Conservation (phyloP, 306 rosid genomes). For the Vigna radiata region DNA sequence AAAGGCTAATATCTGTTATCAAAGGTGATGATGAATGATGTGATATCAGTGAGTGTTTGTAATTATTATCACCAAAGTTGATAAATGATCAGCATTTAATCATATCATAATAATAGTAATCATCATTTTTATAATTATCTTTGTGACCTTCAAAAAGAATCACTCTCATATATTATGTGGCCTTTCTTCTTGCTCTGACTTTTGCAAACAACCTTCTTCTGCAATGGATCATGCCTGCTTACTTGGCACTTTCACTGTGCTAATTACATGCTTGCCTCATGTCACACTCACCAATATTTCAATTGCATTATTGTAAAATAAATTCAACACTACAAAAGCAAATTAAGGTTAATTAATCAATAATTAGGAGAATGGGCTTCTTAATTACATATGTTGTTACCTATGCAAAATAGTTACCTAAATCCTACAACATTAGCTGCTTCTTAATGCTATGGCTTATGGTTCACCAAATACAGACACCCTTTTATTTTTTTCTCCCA, state of each 20-base stretch:
- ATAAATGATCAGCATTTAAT: constrained; percentile 17
- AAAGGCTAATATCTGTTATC: background rate
- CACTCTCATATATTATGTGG: constrained; percentile 27
- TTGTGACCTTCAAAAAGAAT: constrained; percentile 22
- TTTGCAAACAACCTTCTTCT: constrained; percentile 41
- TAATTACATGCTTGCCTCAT: constrained; percentile 14
- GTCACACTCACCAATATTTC: constrained; percentile 38
- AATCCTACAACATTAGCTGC: background rate
- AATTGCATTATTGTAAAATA: constrained; percentile 33
- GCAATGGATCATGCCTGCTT: constrained; percentile 42
- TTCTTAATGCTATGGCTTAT: background rate
- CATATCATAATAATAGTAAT: constrained; percentile 15
- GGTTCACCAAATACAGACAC: background rate
- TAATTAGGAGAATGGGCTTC: background rate
- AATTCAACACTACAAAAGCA: background rate
- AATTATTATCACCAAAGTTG: background rate
- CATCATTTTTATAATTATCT: constrained; percentile 3
- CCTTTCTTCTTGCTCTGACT: constrained; percentile 29
- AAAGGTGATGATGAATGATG: background rate
- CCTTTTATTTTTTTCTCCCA: constrained; percentile 7
- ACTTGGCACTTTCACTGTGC: constrained; percentile 28
- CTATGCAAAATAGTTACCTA: background rate
- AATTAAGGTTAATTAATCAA: background rate
- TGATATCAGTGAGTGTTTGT: background rate
- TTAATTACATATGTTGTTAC: background rate